Evolutionary conservation across 1,139 yeast species (phyloP).

Genomic region (Torulaspora pretoriensis): DNA sequence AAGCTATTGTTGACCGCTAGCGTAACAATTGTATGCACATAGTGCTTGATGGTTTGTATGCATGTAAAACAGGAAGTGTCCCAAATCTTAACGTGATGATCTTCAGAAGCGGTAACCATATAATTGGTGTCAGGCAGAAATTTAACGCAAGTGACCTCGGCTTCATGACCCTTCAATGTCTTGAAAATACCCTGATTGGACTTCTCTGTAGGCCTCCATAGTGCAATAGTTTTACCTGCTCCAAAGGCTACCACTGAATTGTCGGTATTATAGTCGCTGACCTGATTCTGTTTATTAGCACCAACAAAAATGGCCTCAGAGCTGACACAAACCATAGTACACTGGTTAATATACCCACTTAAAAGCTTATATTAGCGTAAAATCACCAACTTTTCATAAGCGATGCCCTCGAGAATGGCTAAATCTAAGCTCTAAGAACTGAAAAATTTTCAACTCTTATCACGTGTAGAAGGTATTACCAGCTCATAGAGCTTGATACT

Average conservation of each 20-base stretch:
- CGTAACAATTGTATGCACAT: slow-evolving; percentile 49
- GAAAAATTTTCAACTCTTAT: slow-evolving; percentile 8
- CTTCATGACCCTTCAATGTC: slow-evolving; percentile 57
- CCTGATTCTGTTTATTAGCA: slow-evolving; percentile 70
- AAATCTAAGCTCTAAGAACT: slow-evolving; percentile 1
- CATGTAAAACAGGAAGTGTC: slow-evolving; percentile 32
- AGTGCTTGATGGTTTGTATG: slow-evolving; percentile 41
- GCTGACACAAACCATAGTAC: slow-evolving; percentile 11
- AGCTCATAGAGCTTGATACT: neutral
- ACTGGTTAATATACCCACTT: neutral
- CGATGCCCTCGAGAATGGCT: slow-evolving; percentile 11
- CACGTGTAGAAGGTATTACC: neutral
- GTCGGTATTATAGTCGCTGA: slow-evolving; percentile 50
- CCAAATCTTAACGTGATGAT: slow-evolving; percentile 62
- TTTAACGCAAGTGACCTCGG: slow-evolving; percentile 55
- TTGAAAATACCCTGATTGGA: slow-evolving; percentile 45
- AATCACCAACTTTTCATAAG: neutral
- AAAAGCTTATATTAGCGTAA: neutral
- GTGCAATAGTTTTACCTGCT: slow-evolving; percentile 66
- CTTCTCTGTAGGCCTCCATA: slow-evolving; percentile 59
- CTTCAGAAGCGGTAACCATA: slow-evolving; percentile 65
- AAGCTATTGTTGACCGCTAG: slow-evolving; percentile 37
- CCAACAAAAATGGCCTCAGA: slow-evolving; percentile 67
- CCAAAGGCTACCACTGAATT: slow-evolving; percentile 63
- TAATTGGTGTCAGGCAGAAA: slow-evolving; percentile 48